phyloP scores from a whole-genome alignment of 2,329 filamentous ascomycete species.

The Fonsecaea erecta region DNA sequence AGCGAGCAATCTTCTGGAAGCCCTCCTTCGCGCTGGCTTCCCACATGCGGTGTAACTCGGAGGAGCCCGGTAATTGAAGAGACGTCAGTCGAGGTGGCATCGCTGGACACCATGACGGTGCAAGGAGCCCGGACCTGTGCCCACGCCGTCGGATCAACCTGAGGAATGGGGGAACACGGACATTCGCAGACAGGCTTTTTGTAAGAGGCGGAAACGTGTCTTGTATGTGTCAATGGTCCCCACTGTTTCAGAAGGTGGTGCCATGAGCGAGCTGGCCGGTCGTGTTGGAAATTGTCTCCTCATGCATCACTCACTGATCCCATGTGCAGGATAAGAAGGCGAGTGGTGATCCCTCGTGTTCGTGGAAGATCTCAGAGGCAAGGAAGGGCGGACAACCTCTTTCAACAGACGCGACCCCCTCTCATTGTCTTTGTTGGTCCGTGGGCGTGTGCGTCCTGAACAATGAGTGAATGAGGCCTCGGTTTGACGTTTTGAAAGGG shows the following conservation, averaged over 20 bases:
- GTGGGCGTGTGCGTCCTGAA: neutral
- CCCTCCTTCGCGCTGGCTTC: neutral
- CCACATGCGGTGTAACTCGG: conserved; percentile 6
- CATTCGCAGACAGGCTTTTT: conserved; percentile 7
- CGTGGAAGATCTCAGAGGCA: neutral
- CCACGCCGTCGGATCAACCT: conserved; percentile 19
- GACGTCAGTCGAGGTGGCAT: neutral
- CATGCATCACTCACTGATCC: too few relatives aligned
- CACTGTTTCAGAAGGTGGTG: conserved; percentile 19
- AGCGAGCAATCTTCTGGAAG: conserved; percentile 1
- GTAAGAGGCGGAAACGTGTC: conserved; percentile 3
- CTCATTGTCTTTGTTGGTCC: neutral
- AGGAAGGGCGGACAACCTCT: neutral
- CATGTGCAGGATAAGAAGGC: neutral
- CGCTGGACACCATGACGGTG: neutral
- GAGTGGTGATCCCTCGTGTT: conserved; percentile 5
- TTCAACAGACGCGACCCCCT: neutral
- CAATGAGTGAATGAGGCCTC: neutral
- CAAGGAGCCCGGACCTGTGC: neutral
- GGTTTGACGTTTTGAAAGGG: conserved; percentile 1
- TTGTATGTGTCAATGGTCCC: conserved; percentile 1
- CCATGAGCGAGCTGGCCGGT: neutral
- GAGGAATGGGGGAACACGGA: conserved; percentile 29
- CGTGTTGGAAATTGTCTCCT: conserved; percentile 11
- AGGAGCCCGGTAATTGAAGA: conserved; percentile 4